These are phyloP conservation scores for Amanita muscaria DNA, from an alignment of 768 basidiomycete genomes.

Conservation along the genomic window DNA sequence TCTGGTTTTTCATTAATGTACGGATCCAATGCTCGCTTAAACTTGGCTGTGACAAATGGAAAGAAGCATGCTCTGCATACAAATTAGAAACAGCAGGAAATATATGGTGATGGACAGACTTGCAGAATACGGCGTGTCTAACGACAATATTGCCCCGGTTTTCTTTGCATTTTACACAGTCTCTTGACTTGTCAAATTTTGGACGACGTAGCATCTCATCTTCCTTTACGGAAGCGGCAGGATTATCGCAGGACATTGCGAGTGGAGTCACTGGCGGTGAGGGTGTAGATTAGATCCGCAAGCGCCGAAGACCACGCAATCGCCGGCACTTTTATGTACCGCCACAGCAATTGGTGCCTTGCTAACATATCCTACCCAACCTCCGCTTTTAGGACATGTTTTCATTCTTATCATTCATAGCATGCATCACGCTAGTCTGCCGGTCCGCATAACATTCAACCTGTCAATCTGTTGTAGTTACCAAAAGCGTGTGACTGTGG, in stretches of 20 bases:
- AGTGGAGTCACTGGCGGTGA: not conserved
- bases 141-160: conserved; percentile 60
- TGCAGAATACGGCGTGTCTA: conserved; percentile 80
- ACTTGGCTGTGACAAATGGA: conserved; percentile 51
- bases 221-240: not conserved
- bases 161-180: conserved; percentile 69
- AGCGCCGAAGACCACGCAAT: not conserved
- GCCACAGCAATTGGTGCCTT: no score
- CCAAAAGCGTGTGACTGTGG: no score
- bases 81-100: not conserved
- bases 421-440: no score
- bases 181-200: conserved; percentile 58
- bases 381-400: no score
- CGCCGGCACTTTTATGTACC: no score
- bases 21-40: conserved; percentile 58
- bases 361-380: no score
- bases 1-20: conserved; percentile 47
- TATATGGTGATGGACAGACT: conserved; percentile 32
- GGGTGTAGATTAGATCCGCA: not conserved
- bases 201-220: conserved; percentile 24
- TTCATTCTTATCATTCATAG: no score
- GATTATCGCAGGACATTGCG: conserved; percentile 6
- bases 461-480: no score
- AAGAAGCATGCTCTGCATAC: conserved; percentile 44
- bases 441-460: no score